These are phyloP conservation scores for Periconia macrospinosa DNA, from an alignment of 2,329 filamentous ascomycete species.

Conservation along the genomic window DNA sequence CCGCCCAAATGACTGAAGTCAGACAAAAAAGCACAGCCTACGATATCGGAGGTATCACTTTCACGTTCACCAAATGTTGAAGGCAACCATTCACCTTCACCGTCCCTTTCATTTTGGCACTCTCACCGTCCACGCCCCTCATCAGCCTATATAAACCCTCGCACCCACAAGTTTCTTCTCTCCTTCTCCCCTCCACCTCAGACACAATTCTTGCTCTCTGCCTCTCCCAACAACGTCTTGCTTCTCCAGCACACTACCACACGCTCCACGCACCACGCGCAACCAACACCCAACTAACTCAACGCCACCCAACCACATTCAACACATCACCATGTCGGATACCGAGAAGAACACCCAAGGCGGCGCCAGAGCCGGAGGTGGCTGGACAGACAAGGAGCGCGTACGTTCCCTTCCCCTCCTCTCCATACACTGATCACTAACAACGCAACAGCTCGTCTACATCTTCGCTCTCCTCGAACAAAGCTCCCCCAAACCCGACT, in stretches of 20 bases:
- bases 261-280: no score
- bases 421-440: constrained; percentile 3
- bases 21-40: no score
- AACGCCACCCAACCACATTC: neutral
- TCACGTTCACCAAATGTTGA: no score
- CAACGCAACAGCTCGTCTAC: constrained; percentile 8
- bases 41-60: no score
- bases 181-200: no score
- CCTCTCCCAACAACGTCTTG: no score
- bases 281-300: neutral
- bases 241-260: no score
- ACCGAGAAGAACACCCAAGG: constrained; percentile 10
- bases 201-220: no score
- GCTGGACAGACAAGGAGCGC: constrained; percentile 26
- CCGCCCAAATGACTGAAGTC: no score
- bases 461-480: constrained; percentile 21
- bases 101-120: neutral
- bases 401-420: constrained; percentile 4
- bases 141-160: no score
- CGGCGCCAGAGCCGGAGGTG: constrained; percentile 8
- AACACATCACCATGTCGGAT: constrained; percentile 13
- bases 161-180: no score
- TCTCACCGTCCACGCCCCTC: neutral
- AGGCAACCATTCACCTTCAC: no score
- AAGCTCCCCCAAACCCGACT: constrained; percentile 18